Conservation (phyloP, 108 stramenopile genomes). For the Nannochloropsis oceanica region DNA sequence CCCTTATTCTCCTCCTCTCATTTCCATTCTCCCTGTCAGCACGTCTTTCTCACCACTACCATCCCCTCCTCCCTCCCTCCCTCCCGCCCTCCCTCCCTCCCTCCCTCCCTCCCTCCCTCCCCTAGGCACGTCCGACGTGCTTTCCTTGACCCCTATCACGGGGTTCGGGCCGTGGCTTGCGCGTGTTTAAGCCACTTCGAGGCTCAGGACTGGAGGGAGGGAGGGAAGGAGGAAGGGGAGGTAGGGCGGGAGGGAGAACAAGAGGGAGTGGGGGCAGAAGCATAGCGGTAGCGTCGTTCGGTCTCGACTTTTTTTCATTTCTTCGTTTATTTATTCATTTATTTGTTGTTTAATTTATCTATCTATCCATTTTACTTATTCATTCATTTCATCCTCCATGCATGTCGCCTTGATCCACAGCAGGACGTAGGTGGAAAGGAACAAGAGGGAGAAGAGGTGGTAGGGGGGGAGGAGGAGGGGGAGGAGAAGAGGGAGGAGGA, state of each 20-base stretch:
- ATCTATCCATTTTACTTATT: too few species aligned
- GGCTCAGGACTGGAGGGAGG: background rate
- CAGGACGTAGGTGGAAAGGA: too few species aligned
- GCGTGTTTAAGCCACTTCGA: slow-evolving; percentile 1
- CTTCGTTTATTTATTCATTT: too few species aligned
- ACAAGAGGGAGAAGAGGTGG: background rate
- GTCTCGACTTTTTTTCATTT: too few species aligned
- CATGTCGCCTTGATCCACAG: too few species aligned
- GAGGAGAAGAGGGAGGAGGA: background rate
- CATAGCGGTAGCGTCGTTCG: too few species aligned
- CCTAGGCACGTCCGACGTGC: slow-evolving; percentile 4
- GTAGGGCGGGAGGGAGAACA: background rate
- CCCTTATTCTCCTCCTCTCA: background rate
- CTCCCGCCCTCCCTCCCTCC: too few species aligned
- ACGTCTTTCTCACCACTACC: background rate
- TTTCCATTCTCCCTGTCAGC: background rate
- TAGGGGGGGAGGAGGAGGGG: background rate
- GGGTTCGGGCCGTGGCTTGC: slow-evolving; percentile 24
- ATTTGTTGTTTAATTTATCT: too few species aligned
- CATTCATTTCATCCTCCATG: background rate
- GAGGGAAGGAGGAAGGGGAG: background rate
- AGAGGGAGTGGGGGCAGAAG: too few species aligned
- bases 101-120: background rate
- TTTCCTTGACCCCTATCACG: slow-evolving; percentile 19
- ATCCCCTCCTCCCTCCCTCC: too few species aligned